Evolutionary conservation across 2,329 filamentous ascomycete species (phyloP).

Genomic region (Apiospora aurea): DNA sequence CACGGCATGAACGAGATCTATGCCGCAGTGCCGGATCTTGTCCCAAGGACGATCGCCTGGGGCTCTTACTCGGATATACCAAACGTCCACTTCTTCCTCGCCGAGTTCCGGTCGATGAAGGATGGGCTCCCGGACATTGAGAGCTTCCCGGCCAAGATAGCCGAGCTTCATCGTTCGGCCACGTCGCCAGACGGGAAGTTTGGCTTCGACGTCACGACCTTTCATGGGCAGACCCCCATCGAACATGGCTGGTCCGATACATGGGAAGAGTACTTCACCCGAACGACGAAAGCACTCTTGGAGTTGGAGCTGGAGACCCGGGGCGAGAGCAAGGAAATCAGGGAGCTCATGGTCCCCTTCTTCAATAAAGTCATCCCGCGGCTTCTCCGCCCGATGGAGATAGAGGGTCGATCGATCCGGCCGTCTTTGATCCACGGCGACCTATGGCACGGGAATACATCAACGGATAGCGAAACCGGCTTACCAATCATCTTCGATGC

Average conservation of each 20-base stretch:
- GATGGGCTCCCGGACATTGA: conserved; percentile 26
- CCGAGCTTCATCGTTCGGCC: conserved; percentile 28
- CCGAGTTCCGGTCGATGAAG: conserved; percentile 27
- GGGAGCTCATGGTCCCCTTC: conserved; percentile 27
- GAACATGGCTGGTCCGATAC: conserved; percentile 30
- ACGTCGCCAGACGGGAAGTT: conserved; percentile 34
- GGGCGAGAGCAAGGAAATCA: conserved; percentile 27
- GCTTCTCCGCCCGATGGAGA: conserved; percentile 43
- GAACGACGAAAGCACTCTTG: conserved; percentile 28
- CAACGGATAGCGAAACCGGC: conserved; percentile 16
- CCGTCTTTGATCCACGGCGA: conserved; percentile 42
- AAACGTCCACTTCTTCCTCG: conserved; percentile 44
- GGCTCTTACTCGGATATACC: conserved; percentile 39
- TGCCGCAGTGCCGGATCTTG: conserved; percentile 27
- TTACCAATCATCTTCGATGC: conserved; percentile 27
- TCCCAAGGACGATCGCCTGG: conserved; percentile 26
- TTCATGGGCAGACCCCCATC: conserved; percentile 29
- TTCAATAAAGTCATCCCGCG: conserved; percentile 37
- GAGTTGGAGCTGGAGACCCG: conserved; percentile 28
- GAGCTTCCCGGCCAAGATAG: conserved; percentile 27
- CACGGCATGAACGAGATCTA: conserved; percentile 30
- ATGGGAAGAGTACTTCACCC: conserved; percentile 35
- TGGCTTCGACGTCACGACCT: conserved; percentile 34
- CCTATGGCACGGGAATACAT: conserved; percentile 41
- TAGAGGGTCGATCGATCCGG: conserved; percentile 36